These are phyloP conservation scores for Mucor circinelloides DNA, from an alignment of 371 early-diverging fungal species.

Conservation along the genomic window DNA sequence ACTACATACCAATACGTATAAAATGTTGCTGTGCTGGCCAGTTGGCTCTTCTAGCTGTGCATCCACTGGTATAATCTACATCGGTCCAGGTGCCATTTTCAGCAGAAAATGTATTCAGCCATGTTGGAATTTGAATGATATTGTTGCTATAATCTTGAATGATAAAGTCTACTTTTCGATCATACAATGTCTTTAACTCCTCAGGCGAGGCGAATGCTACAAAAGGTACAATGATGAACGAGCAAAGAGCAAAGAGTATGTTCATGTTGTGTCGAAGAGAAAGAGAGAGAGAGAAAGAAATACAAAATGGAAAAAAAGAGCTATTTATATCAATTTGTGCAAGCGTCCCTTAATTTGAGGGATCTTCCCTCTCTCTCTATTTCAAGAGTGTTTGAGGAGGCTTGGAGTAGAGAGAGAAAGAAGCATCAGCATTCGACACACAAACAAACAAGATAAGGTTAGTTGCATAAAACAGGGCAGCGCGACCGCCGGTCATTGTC, in stretches of 20 bases:
- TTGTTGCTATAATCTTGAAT: conserved; percentile 14
- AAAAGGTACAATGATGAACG: background rate
- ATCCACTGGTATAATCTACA: conserved; percentile 30
- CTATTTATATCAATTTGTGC: background rate
- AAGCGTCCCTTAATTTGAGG: background rate
- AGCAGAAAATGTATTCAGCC: conserved; percentile 9
- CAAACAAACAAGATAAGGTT: background rate
- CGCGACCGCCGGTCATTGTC: background rate
- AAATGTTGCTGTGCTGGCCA: conserved; percentile 38
- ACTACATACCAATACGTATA: conserved; percentile 17
- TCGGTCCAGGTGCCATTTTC: conserved; percentile 25
- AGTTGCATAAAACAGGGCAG: background rate
- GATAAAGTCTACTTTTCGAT: conserved; percentile 18
- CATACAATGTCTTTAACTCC: conserved; percentile 17
- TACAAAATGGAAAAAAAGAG: background rate
- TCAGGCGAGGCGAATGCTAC: background rate
- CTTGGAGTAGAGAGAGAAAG: background rate
- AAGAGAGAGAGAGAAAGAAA: background rate
- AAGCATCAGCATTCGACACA: background rate
- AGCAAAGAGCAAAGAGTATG: background rate
- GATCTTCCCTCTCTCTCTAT: too few species aligned
- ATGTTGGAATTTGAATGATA: conserved; percentile 4
- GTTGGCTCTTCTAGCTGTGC: conserved; percentile 29
- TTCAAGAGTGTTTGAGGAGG: background rate
- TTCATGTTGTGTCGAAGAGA: background rate